Evolutionary conservation across 2,329 filamentous ascomycete genomes (phyloP), one percentile per base, ranked within the genome.

Genomic region (Plectosphaerella sp.): DNA sequence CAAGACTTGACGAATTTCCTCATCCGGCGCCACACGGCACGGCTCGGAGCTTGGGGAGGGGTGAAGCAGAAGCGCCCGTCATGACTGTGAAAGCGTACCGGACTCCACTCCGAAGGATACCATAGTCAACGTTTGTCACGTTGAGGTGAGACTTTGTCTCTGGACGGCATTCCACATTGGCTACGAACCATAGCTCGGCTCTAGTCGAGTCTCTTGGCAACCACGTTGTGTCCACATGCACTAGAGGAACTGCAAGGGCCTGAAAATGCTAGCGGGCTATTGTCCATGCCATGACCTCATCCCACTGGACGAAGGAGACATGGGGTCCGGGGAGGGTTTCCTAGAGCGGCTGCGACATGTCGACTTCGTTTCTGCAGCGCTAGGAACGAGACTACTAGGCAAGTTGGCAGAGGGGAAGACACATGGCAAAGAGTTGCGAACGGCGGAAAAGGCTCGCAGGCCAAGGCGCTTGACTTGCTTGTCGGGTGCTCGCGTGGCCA

Each of bases 91-190:
- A 33, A 5, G 8, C 11, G 28, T 10, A 10, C 28, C 28, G 11
- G 11, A 33, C 8, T 33, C 28, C 28, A 10, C 28, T 33, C 28
- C 28, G 28, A 22, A 22, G 22, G 22, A 22, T 5, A 22, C 22
- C 22, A 22, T 22, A 5, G 22, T 5, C 20, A 28, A 28, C 10
- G 25, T 10, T 28, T 24, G 25, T n/a, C 45, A 47, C 45, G 25
- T 47, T 47, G 25, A 47, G 22, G 45, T 47, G 24, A 47, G 45
- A 47, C 45, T 10, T 4, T 47, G 45, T 47, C 45, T 47, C 45
- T 12, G n/a, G 18, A 16, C 24, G 10, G 6, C 24, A 33, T 18
- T 25, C 15, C 15, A 25, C n/a, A 47, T 47, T 47, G 45, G 45
- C 45, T 16, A 18, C 45, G 10, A 11, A 18, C 24, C n/a, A 16